Percentiles rank a stretch among this genome's conserved stretches.
Conservation (phyloP, 1,284 basidiomycete species). For the Exobasidium rhododendri region DNA sequence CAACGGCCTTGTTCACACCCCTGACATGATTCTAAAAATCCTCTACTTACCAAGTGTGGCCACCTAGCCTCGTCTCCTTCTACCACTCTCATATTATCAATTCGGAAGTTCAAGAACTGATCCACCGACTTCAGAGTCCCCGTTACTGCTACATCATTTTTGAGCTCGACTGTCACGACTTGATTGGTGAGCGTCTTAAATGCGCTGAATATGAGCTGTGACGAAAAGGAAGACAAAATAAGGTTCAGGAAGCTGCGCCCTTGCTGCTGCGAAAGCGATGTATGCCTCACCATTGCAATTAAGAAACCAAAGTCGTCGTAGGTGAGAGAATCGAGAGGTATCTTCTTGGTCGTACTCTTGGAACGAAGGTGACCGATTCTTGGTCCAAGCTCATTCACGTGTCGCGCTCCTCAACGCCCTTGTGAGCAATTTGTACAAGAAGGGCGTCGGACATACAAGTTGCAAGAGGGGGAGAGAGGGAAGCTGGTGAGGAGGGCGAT, state of each 20-base stretch:
- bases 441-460: too few species aligned
- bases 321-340: too few species aligned
- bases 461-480: neutral
- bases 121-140: slow-evolving; percentile 96
- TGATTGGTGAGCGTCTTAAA: slow-evolving; percentile 99
- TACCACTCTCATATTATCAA: slow-evolving; percentile 83
- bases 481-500: too few species aligned
- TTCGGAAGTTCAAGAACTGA: slow-evolving; percentile 97
- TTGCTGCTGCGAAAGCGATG: too few species aligned
- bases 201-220: slow-evolving; percentile 88
- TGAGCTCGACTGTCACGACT: slow-evolving; percentile 85
- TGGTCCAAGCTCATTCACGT: too few species aligned
- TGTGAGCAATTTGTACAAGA: too few species aligned
- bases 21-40: neutral
- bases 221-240: neutral
- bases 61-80: slow-evolving; percentile 68
- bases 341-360: too few species aligned
- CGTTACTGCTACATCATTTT: slow-evolving; percentile 96
- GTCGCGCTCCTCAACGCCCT: too few species aligned
- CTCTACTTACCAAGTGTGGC: slow-evolving; percentile 82
- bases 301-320: too few species aligned
- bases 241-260: neutral
- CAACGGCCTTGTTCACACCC: neutral
- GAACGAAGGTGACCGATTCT: too few species aligned
- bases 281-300: too few species aligned